These are phyloP conservation scores for Yamadazyma diospyri DNA, from an alignment of 1,139 yeast species.

Conservation along the genomic window DNA sequence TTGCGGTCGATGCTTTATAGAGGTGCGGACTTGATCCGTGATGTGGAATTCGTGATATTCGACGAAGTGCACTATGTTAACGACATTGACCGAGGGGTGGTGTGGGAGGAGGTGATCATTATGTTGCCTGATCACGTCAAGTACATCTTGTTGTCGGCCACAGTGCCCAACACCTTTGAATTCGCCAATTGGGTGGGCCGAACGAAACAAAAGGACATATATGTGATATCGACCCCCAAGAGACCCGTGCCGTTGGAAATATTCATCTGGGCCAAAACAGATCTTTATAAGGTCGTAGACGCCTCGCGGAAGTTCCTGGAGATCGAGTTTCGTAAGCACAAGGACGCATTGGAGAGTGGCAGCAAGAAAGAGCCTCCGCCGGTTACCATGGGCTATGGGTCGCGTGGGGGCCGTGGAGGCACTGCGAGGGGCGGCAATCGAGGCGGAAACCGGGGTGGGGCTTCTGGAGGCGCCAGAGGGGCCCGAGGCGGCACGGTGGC, in stretches of 20 bases:
- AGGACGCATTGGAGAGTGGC: conserved; percentile 44
- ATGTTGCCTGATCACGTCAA: conserved; percentile 95
- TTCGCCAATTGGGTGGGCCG: conserved; percentile 99
- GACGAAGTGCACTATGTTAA: conserved; percentile 98
- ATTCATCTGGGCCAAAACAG: conserved; percentile 69
- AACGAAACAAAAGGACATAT: conserved; percentile 91
- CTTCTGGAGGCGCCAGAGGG: conserved; percentile 46
- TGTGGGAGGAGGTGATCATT: conserved; percentile 98
- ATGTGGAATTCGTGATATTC: conserved; percentile 94
- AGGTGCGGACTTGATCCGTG: conserved; percentile 94
- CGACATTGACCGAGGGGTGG: conserved; percentile 97
- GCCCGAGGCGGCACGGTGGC: conserved; percentile 35
- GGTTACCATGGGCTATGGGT: conserved; percentile 39
- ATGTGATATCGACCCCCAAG: conserved; percentile 92
- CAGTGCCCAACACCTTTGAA: conserved; percentile 96
- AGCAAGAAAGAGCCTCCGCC: conserved; percentile 34
- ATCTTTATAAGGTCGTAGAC: conserved; percentile 69
- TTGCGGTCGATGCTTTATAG: conserved; percentile 91
- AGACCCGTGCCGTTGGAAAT: conserved; percentile 95
- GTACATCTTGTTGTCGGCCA: conserved; percentile 84
- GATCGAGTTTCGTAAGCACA: conserved; percentile 60
- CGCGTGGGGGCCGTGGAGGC: conserved; percentile 46
- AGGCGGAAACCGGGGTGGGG: conserved; percentile 33
- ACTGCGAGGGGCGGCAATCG: conserved; percentile 42
- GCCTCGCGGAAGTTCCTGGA: conserved; percentile 67